These are phyloP conservation scores for Giardia duodenalis DNA, from an alignment of 208 protist genomes.

Conservation along the genomic window DNA sequence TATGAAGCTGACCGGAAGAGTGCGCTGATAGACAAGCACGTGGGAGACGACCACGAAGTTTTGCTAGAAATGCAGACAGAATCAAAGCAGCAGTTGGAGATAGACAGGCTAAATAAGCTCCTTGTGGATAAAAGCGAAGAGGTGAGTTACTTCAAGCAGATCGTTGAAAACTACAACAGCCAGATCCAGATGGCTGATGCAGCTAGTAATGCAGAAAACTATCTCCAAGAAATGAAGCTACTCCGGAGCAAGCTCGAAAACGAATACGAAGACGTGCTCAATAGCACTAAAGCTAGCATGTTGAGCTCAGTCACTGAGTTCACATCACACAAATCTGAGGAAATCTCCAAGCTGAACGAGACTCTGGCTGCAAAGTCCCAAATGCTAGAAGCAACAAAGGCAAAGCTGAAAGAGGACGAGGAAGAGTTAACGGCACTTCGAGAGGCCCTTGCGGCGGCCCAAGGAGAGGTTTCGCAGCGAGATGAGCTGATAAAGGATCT, in stretches of 20 bases:
- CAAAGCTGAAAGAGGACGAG: not conserved
- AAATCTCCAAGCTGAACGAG: not conserved
- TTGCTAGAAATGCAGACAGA: too few species aligned
- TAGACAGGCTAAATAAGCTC: too few species aligned
- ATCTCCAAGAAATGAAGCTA: not conserved
- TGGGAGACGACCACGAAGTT: too few species aligned
- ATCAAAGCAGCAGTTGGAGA: too few species aligned
- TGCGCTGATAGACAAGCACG: too few species aligned
- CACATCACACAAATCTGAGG: not conserved
- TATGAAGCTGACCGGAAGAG: too few species aligned
- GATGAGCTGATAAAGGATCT: not conserved
- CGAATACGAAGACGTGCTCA: not conserved
- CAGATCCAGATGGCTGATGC: too few species aligned
- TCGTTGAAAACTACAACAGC: too few species aligned
- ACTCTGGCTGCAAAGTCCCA: not conserved
- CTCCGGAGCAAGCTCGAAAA: not conserved
- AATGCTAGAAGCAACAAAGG: not conserved
- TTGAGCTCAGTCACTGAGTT: not conserved
- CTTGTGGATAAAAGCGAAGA: too few species aligned
- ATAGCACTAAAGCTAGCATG: not conserved
- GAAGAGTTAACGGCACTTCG: not conserved
- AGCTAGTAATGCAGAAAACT: not conserved
- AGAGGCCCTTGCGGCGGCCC: not conserved
- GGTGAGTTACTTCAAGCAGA: too few species aligned
- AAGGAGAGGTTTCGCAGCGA: not conserved